phyloP scores from a whole-genome alignment of 192 early-diverging fungal species.

The Radiomyces spectabilis region DNA sequence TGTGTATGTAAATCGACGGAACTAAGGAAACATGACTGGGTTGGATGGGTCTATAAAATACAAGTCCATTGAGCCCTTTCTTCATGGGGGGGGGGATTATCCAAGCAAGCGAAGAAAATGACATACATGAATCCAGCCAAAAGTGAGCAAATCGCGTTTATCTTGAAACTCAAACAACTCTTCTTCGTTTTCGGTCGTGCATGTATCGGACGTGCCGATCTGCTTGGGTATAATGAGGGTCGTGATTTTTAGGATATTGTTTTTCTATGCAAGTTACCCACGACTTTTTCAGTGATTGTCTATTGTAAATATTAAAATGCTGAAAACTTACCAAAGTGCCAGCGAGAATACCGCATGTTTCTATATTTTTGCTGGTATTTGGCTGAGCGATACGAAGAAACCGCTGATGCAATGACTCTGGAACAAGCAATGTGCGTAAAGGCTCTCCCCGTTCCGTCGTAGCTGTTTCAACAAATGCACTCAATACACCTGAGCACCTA shows the following conservation, averaged over 20 bases:
- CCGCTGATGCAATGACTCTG: constrained; percentile 52
- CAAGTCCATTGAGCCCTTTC: not conserved
- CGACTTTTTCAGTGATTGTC: too few relatives aligned
- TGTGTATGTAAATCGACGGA: constrained; percentile 92
- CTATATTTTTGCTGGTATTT: constrained; percentile 76
- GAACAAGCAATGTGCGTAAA: constrained; percentile 60
- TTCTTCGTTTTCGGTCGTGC: constrained; percentile 76
- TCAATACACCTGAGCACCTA: too few relatives aligned
- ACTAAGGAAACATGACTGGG: constrained; percentile 92
- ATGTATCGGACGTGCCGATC: constrained; percentile 78
- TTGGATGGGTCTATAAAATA: constrained; percentile 74
- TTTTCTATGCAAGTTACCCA: constrained; percentile 35
- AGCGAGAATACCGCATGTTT: constrained; percentile 83
- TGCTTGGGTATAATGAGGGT: constrained; percentile 89
- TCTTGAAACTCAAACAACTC: constrained; percentile 75
- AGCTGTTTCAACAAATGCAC: constrained; percentile 19
- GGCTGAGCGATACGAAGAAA: constrained; percentile 63
- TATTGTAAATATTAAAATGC: constrained; percentile 17
- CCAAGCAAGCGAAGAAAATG: too few relatives aligned
- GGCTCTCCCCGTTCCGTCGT: constrained; percentile 51
- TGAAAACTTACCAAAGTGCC: constrained; percentile 55
- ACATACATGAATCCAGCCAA: constrained; percentile 84
- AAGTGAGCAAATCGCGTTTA: constrained; percentile 63
- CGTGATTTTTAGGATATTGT: constrained; percentile 55
- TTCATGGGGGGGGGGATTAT: too few relatives aligned